Evolutionary conservation across 225 moss, liverwort and hornwort species (phyloP).

Genomic region (Pseudoscleropodium purum): DNA sequence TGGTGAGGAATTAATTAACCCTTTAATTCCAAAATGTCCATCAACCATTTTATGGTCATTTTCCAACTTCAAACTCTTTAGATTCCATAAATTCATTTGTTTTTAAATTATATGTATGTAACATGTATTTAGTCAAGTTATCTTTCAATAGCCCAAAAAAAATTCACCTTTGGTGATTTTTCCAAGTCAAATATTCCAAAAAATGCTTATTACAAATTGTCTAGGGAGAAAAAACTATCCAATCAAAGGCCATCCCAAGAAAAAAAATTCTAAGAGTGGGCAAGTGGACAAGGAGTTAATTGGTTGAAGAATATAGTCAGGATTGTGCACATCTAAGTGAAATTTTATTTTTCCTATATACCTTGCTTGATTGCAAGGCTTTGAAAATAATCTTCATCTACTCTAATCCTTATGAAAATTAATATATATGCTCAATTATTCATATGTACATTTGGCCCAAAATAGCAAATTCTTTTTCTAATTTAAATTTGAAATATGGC

Average conservation of each 20-base stretch:
- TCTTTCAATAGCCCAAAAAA: not conserved
- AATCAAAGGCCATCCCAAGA: not conserved
- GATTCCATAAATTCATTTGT: not conserved
- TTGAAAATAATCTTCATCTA: not conserved
- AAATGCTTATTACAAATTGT: too few species aligned
- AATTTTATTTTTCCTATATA: not conserved
- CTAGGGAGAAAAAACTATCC: too few species aligned
- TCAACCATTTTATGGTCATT: not conserved
- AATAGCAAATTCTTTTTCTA: not conserved
- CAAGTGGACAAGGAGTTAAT: not conserved
- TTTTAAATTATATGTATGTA: not conserved
- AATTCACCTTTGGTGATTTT: not conserved
- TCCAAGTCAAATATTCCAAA: too few species aligned
- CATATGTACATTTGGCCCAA: not conserved
- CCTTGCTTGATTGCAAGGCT: not conserved
- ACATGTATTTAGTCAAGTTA: not conserved
- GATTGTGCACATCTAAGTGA: not conserved
- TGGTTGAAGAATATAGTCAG: not conserved
- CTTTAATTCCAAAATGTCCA: not conserved
- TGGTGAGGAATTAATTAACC: not conserved
- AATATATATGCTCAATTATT: not conserved
- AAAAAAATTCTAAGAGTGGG: not conserved
- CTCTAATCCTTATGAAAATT: not conserved
- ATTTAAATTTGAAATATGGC: too few species aligned
- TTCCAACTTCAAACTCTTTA: fast-evolving